Evolutionary conservation across 169 alveolate species (phyloP).

Genomic region (Plasmodium berghei): DNA sequence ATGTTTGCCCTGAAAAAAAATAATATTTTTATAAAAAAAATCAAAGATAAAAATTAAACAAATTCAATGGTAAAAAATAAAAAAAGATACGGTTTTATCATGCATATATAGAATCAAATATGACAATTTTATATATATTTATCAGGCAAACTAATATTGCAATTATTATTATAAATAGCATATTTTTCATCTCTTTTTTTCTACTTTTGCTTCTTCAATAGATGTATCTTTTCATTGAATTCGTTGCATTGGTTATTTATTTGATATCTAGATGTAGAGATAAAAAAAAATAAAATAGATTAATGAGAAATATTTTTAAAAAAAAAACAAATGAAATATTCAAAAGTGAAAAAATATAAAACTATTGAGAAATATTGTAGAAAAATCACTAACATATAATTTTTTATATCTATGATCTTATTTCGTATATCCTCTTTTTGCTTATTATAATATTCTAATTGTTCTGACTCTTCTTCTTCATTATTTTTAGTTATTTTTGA

Average conservation of each 20-base stretch:
- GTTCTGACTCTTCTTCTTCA: slow-evolving; percentile 3
- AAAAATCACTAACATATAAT: slow-evolving; percentile 34
- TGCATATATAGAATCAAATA: background rate
- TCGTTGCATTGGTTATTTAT: slow-evolving; percentile 50
- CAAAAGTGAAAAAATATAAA: background rate
- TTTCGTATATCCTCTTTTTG: slow-evolving; percentile 32
- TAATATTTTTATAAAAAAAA: background rate
- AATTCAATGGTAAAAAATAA: background rate
- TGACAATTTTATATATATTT: no score
- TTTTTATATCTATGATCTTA: slow-evolving; percentile 23
- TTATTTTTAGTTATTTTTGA: background rate
- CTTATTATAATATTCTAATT: slow-evolving; percentile 27
- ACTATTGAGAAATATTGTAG: background rate
- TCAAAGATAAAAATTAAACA: background rate
- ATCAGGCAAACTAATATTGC: background rate
- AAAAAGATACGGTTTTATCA: background rate
- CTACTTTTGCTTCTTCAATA: slow-evolving; percentile 44
- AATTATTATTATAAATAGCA: background rate
- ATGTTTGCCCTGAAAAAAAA: slow-evolving; percentile 13
- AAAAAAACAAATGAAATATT: background rate
- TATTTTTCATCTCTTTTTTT: background rate
- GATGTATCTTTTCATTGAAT: slow-evolving; percentile 38
- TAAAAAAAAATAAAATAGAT: background rate
- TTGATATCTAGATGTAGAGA: slow-evolving; percentile 33
- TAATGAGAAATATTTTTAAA: background rate